phyloP scores from a whole-genome alignment of 805 yeast species.

The Candida hispaniensis region DNA sequence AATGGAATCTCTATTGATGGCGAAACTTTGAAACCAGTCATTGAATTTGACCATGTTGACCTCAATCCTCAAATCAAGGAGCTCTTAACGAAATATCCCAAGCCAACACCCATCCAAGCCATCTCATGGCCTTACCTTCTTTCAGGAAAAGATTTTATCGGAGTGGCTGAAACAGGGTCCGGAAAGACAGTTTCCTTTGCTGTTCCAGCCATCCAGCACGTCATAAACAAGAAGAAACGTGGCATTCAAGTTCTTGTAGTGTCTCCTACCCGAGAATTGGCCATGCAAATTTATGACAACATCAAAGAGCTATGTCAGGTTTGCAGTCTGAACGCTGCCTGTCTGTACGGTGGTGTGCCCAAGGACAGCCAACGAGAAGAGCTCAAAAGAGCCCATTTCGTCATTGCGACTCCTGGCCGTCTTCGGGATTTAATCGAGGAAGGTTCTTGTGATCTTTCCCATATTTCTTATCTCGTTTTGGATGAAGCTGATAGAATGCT shows the following conservation, averaged over 20 bases:
- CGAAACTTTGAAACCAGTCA: constrained; percentile 55
- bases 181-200: constrained; percentile 98
- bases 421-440: constrained; percentile 82
- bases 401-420: constrained; percentile 98
- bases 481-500: constrained; percentile 99
- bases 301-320: constrained; percentile 51
- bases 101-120: constrained; percentile 94
- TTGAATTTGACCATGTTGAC: constrained; percentile 53
- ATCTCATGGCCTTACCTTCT: constrained; percentile 88
- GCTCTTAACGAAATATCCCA: constrained; percentile 62
- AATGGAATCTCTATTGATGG: constrained; percentile 79
- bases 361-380: constrained; percentile 79
- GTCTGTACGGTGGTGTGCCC: constrained; percentile 96
- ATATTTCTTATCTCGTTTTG: constrained; percentile 67
- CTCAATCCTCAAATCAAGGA: constrained; percentile 46
- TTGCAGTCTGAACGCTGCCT: constrained; percentile 58
- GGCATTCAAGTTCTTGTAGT: constrained; percentile 71
- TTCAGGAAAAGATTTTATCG: constrained; percentile 73
- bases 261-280: constrained; percentile 96
- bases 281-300: constrained; percentile 86
- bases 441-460: constrained; percentile 60
- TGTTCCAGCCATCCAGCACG: constrained; percentile 83
- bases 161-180: constrained; percentile 97
- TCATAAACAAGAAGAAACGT: constrained; percentile 33
- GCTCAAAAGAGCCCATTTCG: constrained; percentile 50